Evolutionary conservation across 371 early-diverging fungal genomes (phyloP), one percentile per base, ranked within the genome.

Genomic region (Pancytospora philotis): DNA sequence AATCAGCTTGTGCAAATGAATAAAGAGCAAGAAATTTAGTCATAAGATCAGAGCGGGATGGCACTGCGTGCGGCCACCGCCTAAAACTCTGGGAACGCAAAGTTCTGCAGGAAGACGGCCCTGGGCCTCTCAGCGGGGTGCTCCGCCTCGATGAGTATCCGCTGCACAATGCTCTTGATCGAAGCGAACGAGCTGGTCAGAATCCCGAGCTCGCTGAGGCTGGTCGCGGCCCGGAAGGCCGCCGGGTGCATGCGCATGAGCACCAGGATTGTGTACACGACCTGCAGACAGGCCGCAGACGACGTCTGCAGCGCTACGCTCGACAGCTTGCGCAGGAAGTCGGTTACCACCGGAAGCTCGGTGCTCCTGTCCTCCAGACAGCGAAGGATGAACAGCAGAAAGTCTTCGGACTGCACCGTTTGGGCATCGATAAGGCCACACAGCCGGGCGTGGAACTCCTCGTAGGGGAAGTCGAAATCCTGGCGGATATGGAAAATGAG

Each of bases 171-270:
- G 22, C 32, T 57, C 3, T 19, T 41, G 3, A 66, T 52, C 2
- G 10, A 3, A 3, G 31, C 34, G 8, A 66, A 57, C n/a, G 67
- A 70, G 4, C 19, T 13, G 2, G 3, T 58, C 28, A 66, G 72
- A 31, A 71, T 70, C 4, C 57, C 6, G 4, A 69, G 16, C 41
- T 28, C 25, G n/a, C 45, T 31, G 3, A 69, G 58, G 3, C 36
- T 10, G 4, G 10, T n/a, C 53, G 52, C 58, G 35, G 38, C 32
- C 13, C 25, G 27, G 62, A 65, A 70, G 32, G 62, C 8, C 34
- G 32, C 50, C 27, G 72, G 72, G 61, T 69, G 70, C 45, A 72
- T 49, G 27, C 72, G 59, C 38, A 72, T 45, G 30, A 70, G 58
- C 34, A 58, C 35, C 48, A 72, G 34, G 0, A 68, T 39, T 1